These are phyloP conservation scores for Penicillium goetzii DNA, from an alignment of 495 filamentous ascomycete genomes.

Conservation along the genomic window DNA sequence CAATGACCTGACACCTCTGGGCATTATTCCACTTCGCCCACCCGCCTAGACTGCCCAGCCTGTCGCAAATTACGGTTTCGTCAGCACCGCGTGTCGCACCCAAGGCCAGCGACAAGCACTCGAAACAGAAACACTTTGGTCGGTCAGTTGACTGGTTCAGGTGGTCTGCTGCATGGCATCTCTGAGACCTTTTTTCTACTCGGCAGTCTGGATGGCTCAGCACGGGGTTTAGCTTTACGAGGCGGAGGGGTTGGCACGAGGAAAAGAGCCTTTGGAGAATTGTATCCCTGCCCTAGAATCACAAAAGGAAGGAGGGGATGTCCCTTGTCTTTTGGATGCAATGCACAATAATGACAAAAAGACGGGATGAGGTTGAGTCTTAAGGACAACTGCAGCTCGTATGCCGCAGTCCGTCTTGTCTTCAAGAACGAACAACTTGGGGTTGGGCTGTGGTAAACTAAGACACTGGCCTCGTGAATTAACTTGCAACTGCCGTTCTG, in stretches of 20 bases:
- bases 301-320: background rate
- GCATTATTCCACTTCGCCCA: background rate
- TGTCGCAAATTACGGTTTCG: slow-evolving; percentile 23
- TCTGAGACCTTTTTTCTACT: background rate
- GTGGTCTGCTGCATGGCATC: slow-evolving; percentile 17
- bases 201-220: background rate
- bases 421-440: slow-evolving; percentile 1
- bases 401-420: slow-evolving; percentile 8
- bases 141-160: slow-evolving; percentile 29
- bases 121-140: background rate
- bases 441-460: background rate
- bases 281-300: background rate
- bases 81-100: slow-evolving; percentile 28
- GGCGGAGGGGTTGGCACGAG: background rate
- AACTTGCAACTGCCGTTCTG: background rate
- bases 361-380: background rate
- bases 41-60: slow-evolving; percentile 8
- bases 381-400: slow-evolving; percentile 5
- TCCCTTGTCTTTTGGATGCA: slow-evolving; percentile 1
- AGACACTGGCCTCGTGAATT: background rate
- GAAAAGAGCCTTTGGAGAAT: background rate
- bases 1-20: background rate
- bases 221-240: background rate
- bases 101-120: background rate
- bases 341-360: slow-evolving; percentile 14